Evolutionary conservation across 1,139 yeast genomes (phyloP), one percentile per base, ranked within the genome.

Genomic region (Hanseniaspora gamundiae): DNA sequence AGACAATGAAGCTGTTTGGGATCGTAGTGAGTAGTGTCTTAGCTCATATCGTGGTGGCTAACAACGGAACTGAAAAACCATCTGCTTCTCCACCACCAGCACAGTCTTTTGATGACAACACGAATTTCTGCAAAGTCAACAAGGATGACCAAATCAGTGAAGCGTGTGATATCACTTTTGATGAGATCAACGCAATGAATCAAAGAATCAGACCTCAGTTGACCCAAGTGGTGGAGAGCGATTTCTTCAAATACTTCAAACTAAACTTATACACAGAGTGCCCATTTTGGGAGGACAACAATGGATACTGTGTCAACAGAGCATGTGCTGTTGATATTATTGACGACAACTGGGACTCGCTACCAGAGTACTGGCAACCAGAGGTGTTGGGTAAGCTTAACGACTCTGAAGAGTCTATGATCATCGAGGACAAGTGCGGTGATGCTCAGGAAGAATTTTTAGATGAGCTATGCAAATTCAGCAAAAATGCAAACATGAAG

Each of bases 281-380:
- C 61, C 88, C 94, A 35, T 86, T 87, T 60, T 83, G 93, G 82
- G 76, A 78, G 47, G 83, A 80, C 52, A 84, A 77, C 54, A 83
- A 80, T 24, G 72, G 70, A 2, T 78, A 87, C 60, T 93, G 99
- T 61, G 88, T 94, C 52, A 87, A 93, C 57, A 74, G 87, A 51
- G 85, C 88, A 44, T 93, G 99, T 65, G 95, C 96, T 2, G 94
- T 93, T 28, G 96, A 91, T 61, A 74, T 83, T 55, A 73, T 71
- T 19, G 71, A 68, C 41, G 71, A 70, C 47, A 39, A 39, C 8
- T 80, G 86, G 82, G 70, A 73, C 43, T 76, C 75, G 31, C 70
- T 85, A 42, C 84, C 86, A 28, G 84, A 82, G 48, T 70, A 73
- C 45, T 76, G 86, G 73, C 76, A 80, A 50, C 86, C 94, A 1